Base-by-base conservation (phyloP, 2,329 filamentous ascomycete genomes). In the Lachnum nothofagi region DNA sequence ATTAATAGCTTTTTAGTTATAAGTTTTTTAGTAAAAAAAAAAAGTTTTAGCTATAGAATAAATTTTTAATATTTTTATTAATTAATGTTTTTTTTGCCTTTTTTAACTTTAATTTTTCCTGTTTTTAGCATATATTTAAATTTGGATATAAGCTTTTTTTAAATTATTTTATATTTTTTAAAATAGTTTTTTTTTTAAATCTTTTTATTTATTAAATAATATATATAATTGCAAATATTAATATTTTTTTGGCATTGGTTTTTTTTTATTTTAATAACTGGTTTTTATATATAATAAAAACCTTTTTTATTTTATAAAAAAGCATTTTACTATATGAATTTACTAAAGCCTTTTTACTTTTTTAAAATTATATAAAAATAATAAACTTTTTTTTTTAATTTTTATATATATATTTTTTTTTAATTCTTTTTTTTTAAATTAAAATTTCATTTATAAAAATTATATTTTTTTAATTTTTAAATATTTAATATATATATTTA, bases 11-110 rank as follows among this genome's bases (percentile, higher is more conserved):
- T 3, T 5, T 3, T 8, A 3, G 7, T 6, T 35, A 10, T 14
- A 34, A 19, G 37, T 12, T 42, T 17, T 25, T 48, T 22, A 4
- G 27, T 20, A 42, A 48, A 48, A 17, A 14, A 27, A 3, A 48
- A 17, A 16, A 48, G n/a, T n/a, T n/a, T n/a, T n/a, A n/a, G n/a
- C n/a, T n/a, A n/a, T n/a, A n/a, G n/a, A n/a, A n/a, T n/a, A n/a
- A 35, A 17, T 29, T 42, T 23, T 48, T 48, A 27, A 42, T 48
- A 48, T 12, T 29, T 10, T 20, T 48, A 48, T 29, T 37, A 42
- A 19, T 48, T 48, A 42, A 47, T 37, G 10, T 22, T n/a, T 7
- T 22, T 25, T 23, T 10, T n/a, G 5, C 38, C 38, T 20, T 42
- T 22, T 7, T 48, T 48, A 9, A 48, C 4, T 8, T 42, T 19